These are phyloP conservation scores for Iberis pinnata DNA, from an alignment of 345 rosid species.

Conservation along the genomic window DNA sequence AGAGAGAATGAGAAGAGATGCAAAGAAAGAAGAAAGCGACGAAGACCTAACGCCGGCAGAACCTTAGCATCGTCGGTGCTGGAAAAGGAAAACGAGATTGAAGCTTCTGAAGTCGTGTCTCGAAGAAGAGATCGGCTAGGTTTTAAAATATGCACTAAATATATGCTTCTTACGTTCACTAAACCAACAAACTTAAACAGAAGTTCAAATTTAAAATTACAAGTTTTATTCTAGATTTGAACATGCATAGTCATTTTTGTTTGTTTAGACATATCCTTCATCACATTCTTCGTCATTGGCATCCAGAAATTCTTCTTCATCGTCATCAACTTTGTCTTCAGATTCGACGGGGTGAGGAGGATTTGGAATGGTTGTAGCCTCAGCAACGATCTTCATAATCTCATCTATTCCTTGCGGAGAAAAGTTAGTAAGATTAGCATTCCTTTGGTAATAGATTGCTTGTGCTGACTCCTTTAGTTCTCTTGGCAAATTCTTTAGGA, in stretches of 20 bases:
- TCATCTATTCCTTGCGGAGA: slow-evolving; percentile 61
- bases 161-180: too few relatives aligned
- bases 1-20: too few relatives aligned
- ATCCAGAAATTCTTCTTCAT: slow-evolving; percentile 47
- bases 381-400: slow-evolving; percentile 49
- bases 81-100: too few relatives aligned
- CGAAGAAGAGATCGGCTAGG: too few relatives aligned
- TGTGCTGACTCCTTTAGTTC: slow-evolving; percentile 49
- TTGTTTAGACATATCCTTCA: slow-evolving; percentile 8
- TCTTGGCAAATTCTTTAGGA: slow-evolving; percentile 51
- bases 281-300: slow-evolving; percentile 39
- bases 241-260: too few relatives aligned
- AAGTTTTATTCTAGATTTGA: slow-evolving; percentile 15
- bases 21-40: too few relatives aligned
- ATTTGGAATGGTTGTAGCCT: slow-evolving; percentile 47
- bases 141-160: too few relatives aligned
- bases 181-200: background rate
- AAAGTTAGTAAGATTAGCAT: slow-evolving; percentile 20
- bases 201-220: slow-evolving; percentile 52
- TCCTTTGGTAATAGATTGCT: slow-evolving; percentile 25
- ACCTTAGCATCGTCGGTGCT: too few relatives aligned
- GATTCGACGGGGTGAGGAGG: background rate
- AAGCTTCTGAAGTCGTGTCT: too few relatives aligned
- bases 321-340: slow-evolving; percentile 29
- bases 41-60: too few relatives aligned